phyloP scores from a whole-genome alignment of 805 yeast species.

The Nakazawaea wyomingensis region DNA sequence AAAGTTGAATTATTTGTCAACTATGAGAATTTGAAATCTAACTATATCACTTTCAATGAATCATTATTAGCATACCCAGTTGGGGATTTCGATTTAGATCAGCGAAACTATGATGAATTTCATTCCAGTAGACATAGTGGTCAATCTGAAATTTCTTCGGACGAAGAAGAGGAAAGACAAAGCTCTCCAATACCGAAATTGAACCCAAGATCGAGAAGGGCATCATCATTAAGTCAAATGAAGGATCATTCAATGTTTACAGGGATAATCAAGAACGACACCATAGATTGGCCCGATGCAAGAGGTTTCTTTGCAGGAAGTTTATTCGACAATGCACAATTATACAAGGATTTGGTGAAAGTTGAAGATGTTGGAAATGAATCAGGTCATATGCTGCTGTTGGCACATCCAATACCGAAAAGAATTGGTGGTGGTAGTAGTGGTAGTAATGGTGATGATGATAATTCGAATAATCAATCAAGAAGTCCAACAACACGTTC shows the following conservation, averaged over 20 bases:
- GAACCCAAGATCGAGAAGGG: constrained; percentile 3
- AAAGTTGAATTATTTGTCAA: constrained; percentile 32
- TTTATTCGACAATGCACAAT: constrained; percentile 8
- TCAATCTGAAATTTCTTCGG: constrained; percentile 5
- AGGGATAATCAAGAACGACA: constrained; percentile 20
- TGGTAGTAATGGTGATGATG: no score
- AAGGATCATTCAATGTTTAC: constrained; percentile 13
- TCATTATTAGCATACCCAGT: constrained; percentile 26
- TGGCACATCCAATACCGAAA: constrained; percentile 5
- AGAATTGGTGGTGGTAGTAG: not conserved
- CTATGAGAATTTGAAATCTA: constrained; percentile 27
- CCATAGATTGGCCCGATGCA: constrained; percentile 14
- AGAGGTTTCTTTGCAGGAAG: constrained; percentile 15
- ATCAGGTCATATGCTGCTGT: not conserved
- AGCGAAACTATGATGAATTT: constrained; percentile 11
- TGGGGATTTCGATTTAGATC: constrained; percentile 21
- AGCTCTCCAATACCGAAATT: not conserved
- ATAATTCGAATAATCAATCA: not conserved
- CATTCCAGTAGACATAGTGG: constrained; percentile 7
- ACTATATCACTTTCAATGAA: constrained; percentile 25
- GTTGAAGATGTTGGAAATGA: not conserved
- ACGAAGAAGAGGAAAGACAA: constrained; percentile 15
- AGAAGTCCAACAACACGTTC: not conserved
- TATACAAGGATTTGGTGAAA: constrained; percentile 4
- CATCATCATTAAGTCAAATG: constrained; percentile 5